These are phyloP conservation scores for Rhododendron vialii DNA, from an alignment of 148 eudicot species.

Conservation along the genomic window DNA sequence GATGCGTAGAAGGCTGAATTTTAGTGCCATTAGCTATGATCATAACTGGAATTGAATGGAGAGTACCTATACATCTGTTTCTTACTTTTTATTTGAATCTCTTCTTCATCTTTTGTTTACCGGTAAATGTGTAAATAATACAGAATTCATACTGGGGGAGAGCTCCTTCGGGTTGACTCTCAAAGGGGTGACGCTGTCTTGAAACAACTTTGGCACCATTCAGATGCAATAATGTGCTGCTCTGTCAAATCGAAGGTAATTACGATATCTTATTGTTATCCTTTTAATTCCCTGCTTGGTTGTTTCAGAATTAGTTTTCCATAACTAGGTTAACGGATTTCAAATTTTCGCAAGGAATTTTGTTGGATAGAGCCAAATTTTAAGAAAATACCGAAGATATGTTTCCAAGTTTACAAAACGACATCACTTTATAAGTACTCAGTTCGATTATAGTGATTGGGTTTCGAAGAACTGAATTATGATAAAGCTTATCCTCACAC, in stretches of 20 bases:
- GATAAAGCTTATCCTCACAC: neutral
- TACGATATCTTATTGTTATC: neutral
- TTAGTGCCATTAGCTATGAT: neutral
- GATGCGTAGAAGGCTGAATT: neutral
- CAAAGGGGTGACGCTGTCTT: slow-evolving; percentile 34
- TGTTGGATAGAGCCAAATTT: neutral
- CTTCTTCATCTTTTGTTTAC: slow-evolving; percentile 2
- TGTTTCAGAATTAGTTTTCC: neutral
- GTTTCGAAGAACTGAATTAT: neutral
- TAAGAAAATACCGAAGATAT: neutral
- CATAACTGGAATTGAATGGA: no score
- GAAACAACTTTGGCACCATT: slow-evolving; percentile 61
- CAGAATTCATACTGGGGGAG: slow-evolving; percentile 50
- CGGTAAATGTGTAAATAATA: neutral
- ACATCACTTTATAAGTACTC: neutral
- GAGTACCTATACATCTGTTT: neutral
- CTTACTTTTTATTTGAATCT: neutral
- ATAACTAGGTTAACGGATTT: neutral
- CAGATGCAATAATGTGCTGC: slow-evolving; percentile 58
- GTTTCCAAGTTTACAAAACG: neutral
- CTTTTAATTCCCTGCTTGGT: neutral
- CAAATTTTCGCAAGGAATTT: neutral
- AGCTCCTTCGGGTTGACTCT: slow-evolving; percentile 28
- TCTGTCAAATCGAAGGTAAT: slow-evolving; percentile 44
- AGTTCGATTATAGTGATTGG: neutral